A percentile compares a stretch with the other conserved stretches of the same genome.
Evolutionary conservation across 306 rosid genomes (phyloP).

Genomic region (Dryas octopetala): DNA sequence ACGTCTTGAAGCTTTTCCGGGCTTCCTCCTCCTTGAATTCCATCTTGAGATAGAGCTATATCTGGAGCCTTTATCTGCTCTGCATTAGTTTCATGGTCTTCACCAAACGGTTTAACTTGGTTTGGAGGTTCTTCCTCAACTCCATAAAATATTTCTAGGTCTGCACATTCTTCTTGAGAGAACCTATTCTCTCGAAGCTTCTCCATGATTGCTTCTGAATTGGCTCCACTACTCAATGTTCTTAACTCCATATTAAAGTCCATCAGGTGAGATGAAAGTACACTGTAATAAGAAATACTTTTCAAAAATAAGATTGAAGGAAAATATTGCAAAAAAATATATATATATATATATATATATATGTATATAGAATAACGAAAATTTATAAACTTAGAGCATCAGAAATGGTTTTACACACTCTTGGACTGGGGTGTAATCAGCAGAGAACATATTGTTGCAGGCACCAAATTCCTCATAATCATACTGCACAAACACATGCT

Average conservation of each 20-base stretch:
- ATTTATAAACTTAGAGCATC: constrained; percentile 19
- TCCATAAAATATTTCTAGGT: constrained; percentile 16
- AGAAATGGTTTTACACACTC: constrained; percentile 44
- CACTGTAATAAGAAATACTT: constrained; percentile 40
- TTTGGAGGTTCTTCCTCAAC: constrained; percentile 30
- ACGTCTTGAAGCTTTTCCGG: constrained; percentile 21
- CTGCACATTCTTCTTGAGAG: constrained; percentile 34
- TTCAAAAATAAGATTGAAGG: constrained; percentile 6
- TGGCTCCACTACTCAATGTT: constrained; percentile 26
- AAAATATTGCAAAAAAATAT: background rate
- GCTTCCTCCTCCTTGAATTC: constrained; percentile 26
- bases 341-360: no score
- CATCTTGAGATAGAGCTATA: constrained; percentile 20
- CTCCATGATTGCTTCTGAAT: constrained; percentile 25
- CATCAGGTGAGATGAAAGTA: constrained; percentile 39
- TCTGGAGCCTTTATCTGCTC: constrained; percentile 24
- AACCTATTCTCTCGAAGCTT: constrained; percentile 30
- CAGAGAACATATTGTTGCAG: constrained; percentile 26
- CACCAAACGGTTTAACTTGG: constrained; percentile 25
- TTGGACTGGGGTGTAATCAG: constrained; percentile 35
- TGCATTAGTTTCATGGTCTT: constrained; percentile 37
- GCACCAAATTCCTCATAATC: constrained; percentile 48
- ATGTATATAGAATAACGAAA: constrained; percentile 12
- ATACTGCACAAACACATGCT: constrained; percentile 43
- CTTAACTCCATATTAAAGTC: constrained; percentile 39